Conservation (phyloP, 306 rosid species). For the Glycine tomentella region DNA sequence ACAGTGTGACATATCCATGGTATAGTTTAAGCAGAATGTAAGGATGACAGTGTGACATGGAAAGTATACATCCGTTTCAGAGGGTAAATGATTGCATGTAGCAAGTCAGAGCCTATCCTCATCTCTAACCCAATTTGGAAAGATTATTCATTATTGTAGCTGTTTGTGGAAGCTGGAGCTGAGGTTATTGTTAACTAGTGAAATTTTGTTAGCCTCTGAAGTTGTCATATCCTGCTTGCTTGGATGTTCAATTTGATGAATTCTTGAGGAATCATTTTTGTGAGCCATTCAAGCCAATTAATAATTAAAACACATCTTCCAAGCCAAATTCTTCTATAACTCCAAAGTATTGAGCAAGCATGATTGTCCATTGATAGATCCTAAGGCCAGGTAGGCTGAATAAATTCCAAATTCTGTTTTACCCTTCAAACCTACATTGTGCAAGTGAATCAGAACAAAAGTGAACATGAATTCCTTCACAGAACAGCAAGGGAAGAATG, state of each 20-base stretch:
- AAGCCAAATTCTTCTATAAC: slow-evolving; percentile 19
- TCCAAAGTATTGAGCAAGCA: neutral
- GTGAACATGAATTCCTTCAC: neutral
- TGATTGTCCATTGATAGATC: slow-evolving; percentile 32
- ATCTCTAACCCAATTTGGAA: too few species aligned
- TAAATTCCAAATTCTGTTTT: slow-evolving; percentile 2
- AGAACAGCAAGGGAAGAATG: neutral
- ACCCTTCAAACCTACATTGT: neutral
- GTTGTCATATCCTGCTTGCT: neutral
- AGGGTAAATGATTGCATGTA: too few species aligned
- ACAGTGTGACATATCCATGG: too few species aligned
- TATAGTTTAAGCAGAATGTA: neutral
- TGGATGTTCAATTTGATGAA: neutral
- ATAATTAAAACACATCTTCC: slow-evolving; percentile 25
- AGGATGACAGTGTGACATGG: neutral
- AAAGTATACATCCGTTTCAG: neutral
- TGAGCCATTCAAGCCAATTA: neutral
- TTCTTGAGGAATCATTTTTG: slow-evolving; percentile 27
- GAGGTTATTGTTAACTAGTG: neutral
- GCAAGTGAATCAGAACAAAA: slow-evolving; percentile 10
- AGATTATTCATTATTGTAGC: neutral
- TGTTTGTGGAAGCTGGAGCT: slow-evolving; percentile 4
- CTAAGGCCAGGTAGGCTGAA: slow-evolving; percentile 8
- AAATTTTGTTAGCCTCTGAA: slow-evolving; percentile 5
- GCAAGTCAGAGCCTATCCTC: too few species aligned